phyloP scores from a whole-genome alignment of 148 eudicot species.

The Fallopia convolvulus region DNA sequence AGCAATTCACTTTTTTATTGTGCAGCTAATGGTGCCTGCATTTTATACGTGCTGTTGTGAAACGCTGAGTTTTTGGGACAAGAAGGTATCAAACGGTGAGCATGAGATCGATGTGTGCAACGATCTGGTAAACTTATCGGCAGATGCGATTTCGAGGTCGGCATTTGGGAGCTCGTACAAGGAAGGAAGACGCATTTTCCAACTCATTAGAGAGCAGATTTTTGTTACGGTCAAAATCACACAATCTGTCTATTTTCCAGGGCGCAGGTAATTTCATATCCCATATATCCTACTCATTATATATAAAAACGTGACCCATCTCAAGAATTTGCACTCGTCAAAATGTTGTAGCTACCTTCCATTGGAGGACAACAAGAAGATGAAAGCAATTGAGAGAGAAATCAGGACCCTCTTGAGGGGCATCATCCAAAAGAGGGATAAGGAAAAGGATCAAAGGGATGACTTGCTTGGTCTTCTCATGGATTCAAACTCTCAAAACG shows the following conservation, averaged over 20 bases:
- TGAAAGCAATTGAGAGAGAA: slow-evolving; percentile 12
- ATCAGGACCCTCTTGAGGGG: slow-evolving; percentile 7
- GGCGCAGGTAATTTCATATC: slow-evolving; percentile 21
- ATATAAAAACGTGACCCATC: too few relatives aligned
- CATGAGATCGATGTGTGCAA: slow-evolving; percentile 37
- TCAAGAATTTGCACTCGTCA: too few relatives aligned
- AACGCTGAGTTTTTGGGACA: slow-evolving; percentile 32
- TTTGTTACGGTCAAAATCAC: background rate
- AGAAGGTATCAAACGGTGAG: slow-evolving; percentile 20
- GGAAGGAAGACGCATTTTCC: slow-evolving; percentile 36
- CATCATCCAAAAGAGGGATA: slow-evolving; percentile 22
- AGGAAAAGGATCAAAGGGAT: slow-evolving; percentile 13
- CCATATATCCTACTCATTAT: too few relatives aligned
- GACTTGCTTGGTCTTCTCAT: slow-evolving; percentile 30
- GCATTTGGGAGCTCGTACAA: slow-evolving; percentile 37
- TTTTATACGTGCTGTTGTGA: slow-evolving; percentile 21
- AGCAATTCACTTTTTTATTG: background rate
- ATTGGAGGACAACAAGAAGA: slow-evolving; percentile 16
- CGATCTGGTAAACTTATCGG: slow-evolving; percentile 20
- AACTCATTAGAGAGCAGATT: slow-evolving; percentile 25
- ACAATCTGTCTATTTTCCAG: slow-evolving; percentile 25
- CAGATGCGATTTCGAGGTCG: slow-evolving; percentile 35
- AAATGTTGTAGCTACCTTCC: slow-evolving; percentile 19
- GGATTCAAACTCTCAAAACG: slow-evolving; percentile 16
- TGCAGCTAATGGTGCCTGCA: slow-evolving; percentile 36